Base-by-base conservation (phyloP, 768 basidiomycete species). In the Tylopilus sp. region DNA sequence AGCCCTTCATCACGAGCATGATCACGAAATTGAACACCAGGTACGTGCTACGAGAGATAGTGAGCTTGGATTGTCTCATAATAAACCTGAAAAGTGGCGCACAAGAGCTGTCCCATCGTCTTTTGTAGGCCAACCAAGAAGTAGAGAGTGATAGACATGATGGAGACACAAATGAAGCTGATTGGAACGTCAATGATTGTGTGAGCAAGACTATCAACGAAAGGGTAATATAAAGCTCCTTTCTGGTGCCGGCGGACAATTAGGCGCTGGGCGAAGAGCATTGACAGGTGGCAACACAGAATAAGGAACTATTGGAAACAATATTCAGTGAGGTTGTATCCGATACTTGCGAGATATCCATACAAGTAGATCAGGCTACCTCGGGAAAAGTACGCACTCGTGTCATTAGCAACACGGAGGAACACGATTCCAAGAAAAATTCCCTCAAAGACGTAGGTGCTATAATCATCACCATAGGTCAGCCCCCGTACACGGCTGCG, bases 341-440 rank as follows among this genome's bases (percentile, higher is more conserved):
- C 3, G 13, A 29, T 14, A 12, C 25, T 26, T 8, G 19, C 3
- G 10, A 21, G 17, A 31, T 17, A 33, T 30, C 70, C 80, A 30
- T 64, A 85, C 79, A 90, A 89, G 78, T 87, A 91, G 19, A 92
- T 72, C 22, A 86, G 76, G 70, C 89, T 84, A 36, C 87, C 88
- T 19, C 89, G 80, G n/a, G 85, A 83, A 48, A 58, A 63, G 49
- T 56, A 69, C n/a, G 51, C 48, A 17, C 40, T 45, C 3, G 80
- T 79, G 29, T 59, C 65, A 34, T 62, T 57, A 0, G 71, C 59
- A 24, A 76, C 52, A 13, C 67, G 64, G 55, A 75, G 74, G 69
- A 78, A 82, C 26, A 79, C 69, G 1, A 72, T 74, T 29, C 65
- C 68, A 11, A 53, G 45, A 40, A 70, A 47, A 29, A 69, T 13